Evolutionary conservation across 2,329 filamentous ascomycete species (phyloP), one percentile per base, ranked within the genome.

Genomic region (Capronia americana): DNA sequence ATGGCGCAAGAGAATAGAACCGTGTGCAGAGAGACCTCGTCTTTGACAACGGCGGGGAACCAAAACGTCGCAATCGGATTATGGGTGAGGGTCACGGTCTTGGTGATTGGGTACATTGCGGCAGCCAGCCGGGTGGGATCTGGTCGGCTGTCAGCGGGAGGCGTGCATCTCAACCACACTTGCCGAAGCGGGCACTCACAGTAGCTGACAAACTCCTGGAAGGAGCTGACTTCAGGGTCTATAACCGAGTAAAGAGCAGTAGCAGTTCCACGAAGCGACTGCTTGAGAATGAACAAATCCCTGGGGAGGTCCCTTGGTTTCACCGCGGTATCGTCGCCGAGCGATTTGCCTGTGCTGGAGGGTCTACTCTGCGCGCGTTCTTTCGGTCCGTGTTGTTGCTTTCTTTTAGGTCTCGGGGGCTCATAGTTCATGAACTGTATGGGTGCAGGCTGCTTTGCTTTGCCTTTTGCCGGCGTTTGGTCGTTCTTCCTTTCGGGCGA

Each of bases 1-100:
- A 62, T 41, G n/a, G 69, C 69, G 20, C 67, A 68, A 26, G 66
- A 68, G 46, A 70, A 65, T 11, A 67, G 28, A 14, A 70, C 65
- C 7, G 66, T 58, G 46, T 70, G 67, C 24, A 71, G 56, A 17
- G 65, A 54, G 23, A 69, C 56, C 20, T 71, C 65, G 41, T 71
- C 68, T 23, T 55, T 58, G 26, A 68, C 55, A 5, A 66, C 63
- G 32, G 64, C 63, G 34, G 69, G 65, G 5, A 66, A 61, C 68
- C 69, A 71, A n/a, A 68, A 24, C 7, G 62, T 62, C 53, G 56
- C 28, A 32, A 69, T 57, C 1, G 68, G 58, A 34, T 69, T 69
- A 20, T 59, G 67, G 12, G 62, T 54, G 26, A 67, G 54, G 7
- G 30, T 41, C 7, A 67, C 32, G 48, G 57, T 32, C 26, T 65